Conservation (phyloP, 441 rosid genomes). For the Bruguiera hainesii region DNA sequence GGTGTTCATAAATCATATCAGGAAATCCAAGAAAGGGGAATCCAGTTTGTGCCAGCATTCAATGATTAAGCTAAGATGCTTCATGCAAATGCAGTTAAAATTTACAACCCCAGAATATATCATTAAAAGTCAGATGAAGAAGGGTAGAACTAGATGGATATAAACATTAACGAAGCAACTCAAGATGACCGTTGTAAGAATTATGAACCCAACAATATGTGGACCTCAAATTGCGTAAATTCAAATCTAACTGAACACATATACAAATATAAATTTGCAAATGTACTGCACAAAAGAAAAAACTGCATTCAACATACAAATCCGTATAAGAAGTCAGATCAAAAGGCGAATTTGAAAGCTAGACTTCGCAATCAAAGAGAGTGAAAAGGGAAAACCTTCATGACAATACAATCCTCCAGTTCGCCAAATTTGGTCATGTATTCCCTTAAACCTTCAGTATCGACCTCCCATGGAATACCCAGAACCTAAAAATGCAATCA, state of each 20-base stretch:
- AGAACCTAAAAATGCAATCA: constrained; percentile 47
- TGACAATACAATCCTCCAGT: constrained; percentile 90
- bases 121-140: neutral
- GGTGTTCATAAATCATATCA: no score
- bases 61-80: neutral
- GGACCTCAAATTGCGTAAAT: neutral
- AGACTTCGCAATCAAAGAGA: neutral
- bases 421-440: constrained; percentile 92
- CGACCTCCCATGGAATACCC: constrained; percentile 97
- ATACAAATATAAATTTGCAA: neutral
- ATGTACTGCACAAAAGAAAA: neutral
- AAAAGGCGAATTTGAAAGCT: neutral
- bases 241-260: neutral
- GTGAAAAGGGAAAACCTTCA: constrained; percentile 58
- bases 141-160: neutral
- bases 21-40: no score
- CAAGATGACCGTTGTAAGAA: neutral
- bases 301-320: neutral
- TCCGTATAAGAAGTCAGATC: neutral
- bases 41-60: neutral
- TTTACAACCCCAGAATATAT: neutral
- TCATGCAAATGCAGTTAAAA: neutral
- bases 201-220: neutral
- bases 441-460: constrained; percentile 85
- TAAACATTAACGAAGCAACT: neutral